Evolutionary conservation across 1,284 basidiomycete genomes (phyloP).

Genomic region (Cutaneotrichosporon arboriforme): DNA sequence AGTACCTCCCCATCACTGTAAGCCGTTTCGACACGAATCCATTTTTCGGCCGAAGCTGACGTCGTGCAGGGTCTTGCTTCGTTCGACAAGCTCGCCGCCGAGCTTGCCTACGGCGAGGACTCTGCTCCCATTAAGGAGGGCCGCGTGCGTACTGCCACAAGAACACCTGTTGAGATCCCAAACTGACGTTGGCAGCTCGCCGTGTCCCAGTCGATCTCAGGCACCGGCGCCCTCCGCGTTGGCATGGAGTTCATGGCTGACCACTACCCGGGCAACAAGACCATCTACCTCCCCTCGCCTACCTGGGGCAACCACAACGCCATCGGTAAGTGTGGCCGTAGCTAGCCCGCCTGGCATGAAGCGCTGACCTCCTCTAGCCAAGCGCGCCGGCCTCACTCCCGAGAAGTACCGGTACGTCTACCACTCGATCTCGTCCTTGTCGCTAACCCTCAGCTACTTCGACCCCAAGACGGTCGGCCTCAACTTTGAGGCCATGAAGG

Average conservation of each 20-base stretch:
- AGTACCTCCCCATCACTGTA: slow-evolving; percentile 89
- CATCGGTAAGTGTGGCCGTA: slow-evolving; percentile 60
- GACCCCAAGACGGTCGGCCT: slow-evolving; percentile 89
- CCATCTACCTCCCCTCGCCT: slow-evolving; percentile 86
- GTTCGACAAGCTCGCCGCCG: slow-evolving; percentile 80
- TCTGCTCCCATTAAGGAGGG: slow-evolving; percentile 69
- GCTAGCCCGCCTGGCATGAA: too few species aligned
- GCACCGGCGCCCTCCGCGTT: slow-evolving; percentile 94
- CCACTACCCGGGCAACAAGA: slow-evolving; percentile 80
- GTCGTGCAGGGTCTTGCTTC: slow-evolving; percentile 59
- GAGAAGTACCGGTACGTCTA: slow-evolving; percentile 61
- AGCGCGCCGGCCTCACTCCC: slow-evolving; percentile 77
- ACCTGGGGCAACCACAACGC: slow-evolving; percentile 96
- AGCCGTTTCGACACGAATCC: slow-evolving; percentile 1
- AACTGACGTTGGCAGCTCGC: slow-evolving; percentile 60
- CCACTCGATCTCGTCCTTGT: neutral
- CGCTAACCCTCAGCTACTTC: slow-evolving; percentile 59
- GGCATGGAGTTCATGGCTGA: slow-evolving; percentile 82
- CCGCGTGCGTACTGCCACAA: slow-evolving; percentile 55
- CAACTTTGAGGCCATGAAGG: slow-evolving; percentile 85
- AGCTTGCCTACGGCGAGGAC: slow-evolving; percentile 85
- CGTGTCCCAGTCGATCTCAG: slow-evolving; percentile 92
- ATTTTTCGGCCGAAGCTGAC: slow-evolving; percentile 2
- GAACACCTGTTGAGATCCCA: neutral
- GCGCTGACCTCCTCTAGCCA: slow-evolving; percentile 6